These are phyloP conservation scores for Arthrobotrys pseudoclavata DNA, from an alignment of 2,329 filamentous ascomycete species.

Conservation along the genomic window DNA sequence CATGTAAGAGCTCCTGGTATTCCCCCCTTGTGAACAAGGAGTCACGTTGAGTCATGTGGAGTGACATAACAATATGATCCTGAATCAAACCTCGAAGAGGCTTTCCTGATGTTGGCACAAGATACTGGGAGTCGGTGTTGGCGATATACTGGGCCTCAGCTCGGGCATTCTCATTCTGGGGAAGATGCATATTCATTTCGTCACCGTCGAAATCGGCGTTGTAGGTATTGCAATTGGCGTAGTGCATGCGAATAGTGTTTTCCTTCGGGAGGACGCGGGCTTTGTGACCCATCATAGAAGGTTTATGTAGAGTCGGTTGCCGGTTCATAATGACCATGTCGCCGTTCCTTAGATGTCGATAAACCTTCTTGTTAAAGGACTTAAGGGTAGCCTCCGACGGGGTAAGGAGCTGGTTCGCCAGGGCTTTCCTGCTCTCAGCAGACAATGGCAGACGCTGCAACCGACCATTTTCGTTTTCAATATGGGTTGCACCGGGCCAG, in stretches of 20 bases:
- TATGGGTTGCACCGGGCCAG: conserved; percentile 93
- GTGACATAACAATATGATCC: conserved; percentile 95
- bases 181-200: conserved; percentile 99
- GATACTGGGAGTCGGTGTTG: conserved; percentile 96
- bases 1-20: conserved; percentile 95
- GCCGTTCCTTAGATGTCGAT: conserved; percentile 94
- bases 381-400: conserved; percentile 81
- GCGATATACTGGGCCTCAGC: conserved; percentile 93
- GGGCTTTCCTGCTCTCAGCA: conserved; percentile 82
- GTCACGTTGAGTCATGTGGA: conserved; percentile 90
- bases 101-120: conserved; percentile 92
- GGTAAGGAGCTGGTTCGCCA: conserved; percentile 88
- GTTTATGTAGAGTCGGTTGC: conserved; percentile 96
- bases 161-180: conserved; percentile 93
- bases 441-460: conserved; percentile 74
- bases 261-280: conserved; percentile 92
- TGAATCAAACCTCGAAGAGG: conserved; percentile 96
- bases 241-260: conserved; percentile 99
- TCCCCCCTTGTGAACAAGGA: conserved; percentile 88
- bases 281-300: conserved; percentile 98
- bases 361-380: conserved; percentile 92
- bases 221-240: conserved; percentile 99
- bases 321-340: conserved; percentile 99
- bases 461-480: conserved; percentile 95
- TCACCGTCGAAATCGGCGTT: conserved; percentile 99